Conservation (phyloP, 2,329 filamentous ascomycete genomes). For the Geoglossum cookeanum region DNA sequence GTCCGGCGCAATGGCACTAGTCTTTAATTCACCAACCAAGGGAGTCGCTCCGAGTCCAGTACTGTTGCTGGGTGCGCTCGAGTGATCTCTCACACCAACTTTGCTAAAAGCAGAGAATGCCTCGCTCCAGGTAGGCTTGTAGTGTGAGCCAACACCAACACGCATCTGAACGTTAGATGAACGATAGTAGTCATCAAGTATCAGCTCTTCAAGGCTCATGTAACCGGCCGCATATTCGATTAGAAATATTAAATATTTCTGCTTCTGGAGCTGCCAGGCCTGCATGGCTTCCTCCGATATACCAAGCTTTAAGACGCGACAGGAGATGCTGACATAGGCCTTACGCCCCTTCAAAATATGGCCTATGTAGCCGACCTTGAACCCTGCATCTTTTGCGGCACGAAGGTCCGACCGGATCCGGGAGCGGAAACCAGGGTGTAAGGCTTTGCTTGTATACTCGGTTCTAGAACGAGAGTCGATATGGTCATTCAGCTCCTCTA, state of each 20-base stretch:
- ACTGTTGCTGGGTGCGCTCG: neutral
- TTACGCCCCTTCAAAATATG: slow-evolving; percentile 25
- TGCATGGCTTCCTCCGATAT: slow-evolving; percentile 56
- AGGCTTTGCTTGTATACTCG: slow-evolving; percentile 25
- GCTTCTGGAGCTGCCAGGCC: slow-evolving; percentile 51
- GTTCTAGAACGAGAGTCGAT: slow-evolving; percentile 10
- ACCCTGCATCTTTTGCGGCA: slow-evolving; percentile 42
- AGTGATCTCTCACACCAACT: neutral
- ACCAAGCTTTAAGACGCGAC: slow-evolving; percentile 48
- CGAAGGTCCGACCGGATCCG: slow-evolving; percentile 33
- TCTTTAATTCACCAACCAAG: neutral
- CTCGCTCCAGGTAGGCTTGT: slow-evolving; percentile 46
- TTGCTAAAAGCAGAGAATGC: slow-evolving; percentile 32
- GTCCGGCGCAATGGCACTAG: neutral
- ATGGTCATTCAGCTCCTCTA: neutral
- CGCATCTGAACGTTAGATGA: slow-evolving; percentile 34
- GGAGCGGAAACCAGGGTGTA: neutral
- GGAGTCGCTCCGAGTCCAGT: neutral
- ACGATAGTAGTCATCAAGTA: slow-evolving; percentile 21
- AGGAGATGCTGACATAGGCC: slow-evolving; percentile 45
- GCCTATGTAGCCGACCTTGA: slow-evolving; percentile 45
- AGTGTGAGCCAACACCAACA: slow-evolving; percentile 48
- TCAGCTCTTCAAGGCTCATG: slow-evolving; percentile 34
- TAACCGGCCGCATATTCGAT: slow-evolving; percentile 47
- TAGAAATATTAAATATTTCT: slow-evolving; percentile 56